These are phyloP conservation scores for Yarrowia galli DNA, from an alignment of 1,139 yeast species.

Conservation along the genomic window DNA sequence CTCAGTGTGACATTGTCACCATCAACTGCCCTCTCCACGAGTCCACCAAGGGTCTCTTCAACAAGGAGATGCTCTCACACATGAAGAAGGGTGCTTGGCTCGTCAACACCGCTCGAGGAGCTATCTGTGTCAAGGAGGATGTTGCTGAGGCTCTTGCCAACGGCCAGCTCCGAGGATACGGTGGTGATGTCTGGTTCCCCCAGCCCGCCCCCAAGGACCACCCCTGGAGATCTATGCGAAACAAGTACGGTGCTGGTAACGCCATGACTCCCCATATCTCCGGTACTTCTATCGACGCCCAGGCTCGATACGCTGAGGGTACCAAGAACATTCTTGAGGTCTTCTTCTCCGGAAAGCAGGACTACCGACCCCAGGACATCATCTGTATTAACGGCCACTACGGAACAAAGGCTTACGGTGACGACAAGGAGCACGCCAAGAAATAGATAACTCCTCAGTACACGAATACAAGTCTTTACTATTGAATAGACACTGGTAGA, in stretches of 20 bases:
- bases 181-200: slow-evolving; percentile 13
- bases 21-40: slow-evolving; percentile 11
- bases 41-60: slow-evolving; percentile 19
- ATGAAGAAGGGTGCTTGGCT: slow-evolving; percentile 23
- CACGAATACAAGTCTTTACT: background rate
- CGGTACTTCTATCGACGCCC: slow-evolving; percentile 10
- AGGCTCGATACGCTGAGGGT: slow-evolving; percentile 16
- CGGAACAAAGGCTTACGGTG: slow-evolving; percentile 15
- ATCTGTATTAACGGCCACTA: slow-evolving; percentile 10
- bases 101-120: slow-evolving; percentile 20
- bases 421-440: slow-evolving; percentile 15
- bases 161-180: slow-evolving; percentile 18
- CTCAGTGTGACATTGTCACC: slow-evolving; percentile 12
- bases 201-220: slow-evolving; percentile 12
- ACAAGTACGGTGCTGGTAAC: slow-evolving; percentile 16
- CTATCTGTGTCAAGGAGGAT: slow-evolving; percentile 13
- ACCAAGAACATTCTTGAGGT: slow-evolving; percentile 16
- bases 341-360: slow-evolving; percentile 16
- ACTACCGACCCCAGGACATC: slow-evolving; percentile 15
- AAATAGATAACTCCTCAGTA: background rate
- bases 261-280: slow-evolving; percentile 13
- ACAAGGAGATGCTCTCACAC: slow-evolving; percentile 16
- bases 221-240: slow-evolving; percentile 19
- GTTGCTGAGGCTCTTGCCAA: slow-evolving; percentile 11
- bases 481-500: background rate